Evolutionary conservation across 805 yeast genomes (phyloP), one percentile per base, ranked within the genome.

Genomic region (Zygotorulaspora florentina): DNA sequence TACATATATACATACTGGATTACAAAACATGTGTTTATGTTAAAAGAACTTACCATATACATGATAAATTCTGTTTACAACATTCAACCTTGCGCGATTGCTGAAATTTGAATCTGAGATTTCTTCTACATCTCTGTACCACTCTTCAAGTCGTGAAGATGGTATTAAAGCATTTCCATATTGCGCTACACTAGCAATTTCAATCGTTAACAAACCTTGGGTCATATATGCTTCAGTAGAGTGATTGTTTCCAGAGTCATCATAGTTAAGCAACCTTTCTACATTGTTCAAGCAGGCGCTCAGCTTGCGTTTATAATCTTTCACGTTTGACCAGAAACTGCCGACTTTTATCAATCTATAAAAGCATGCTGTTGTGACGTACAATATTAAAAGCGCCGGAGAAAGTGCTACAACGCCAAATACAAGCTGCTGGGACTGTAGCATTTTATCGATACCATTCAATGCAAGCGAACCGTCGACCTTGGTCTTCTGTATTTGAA

Each of bases 401-500:
- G 90, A 77, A 2, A 93, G 82, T 1, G 97, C 96, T 20, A 93
- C 85, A 17, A 87, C 70, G 1, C 96, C 96, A 69, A 91, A 87
- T n/a, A 93, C 93, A 44, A 91, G 75, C 62, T 93, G 96, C 68
- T 91, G 99, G 41, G 93, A 83, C 64, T 88, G 85, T 37, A 93
- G 74, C 53, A 91, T 70, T 61, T 86, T 83, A 66, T 93, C 98
- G 51, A 93, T 90, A 8, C 98, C 98, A 55, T 77, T 79, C 50
- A 91, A 77, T 0, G 96, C 98, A 4, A 89, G 70, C 30, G 86
- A 89, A 8, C 96, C 96, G 63, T 91, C 99, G 6, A 93, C 97
- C 66, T 91, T 91, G 10, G 96, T 84, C 67, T 93, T 91, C 64
- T 91, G 99, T n/a, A 93, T 72, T 65, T 93, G 98, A 51, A 91